Base-by-base conservation (phyloP, 306 rosid genomes). In the Pyrus pyrifolia region DNA sequence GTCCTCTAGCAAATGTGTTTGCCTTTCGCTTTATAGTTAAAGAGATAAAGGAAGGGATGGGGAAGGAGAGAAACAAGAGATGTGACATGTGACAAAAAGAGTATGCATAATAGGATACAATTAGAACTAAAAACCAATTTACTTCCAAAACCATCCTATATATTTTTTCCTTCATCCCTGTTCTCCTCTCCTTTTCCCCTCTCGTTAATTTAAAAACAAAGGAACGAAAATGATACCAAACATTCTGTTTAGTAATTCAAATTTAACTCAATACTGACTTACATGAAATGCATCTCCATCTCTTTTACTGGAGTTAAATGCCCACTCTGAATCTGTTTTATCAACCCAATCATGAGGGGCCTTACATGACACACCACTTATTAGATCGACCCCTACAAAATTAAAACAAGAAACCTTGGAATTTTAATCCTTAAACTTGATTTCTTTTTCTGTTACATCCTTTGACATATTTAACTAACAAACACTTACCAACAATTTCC, bases 311-410 rank as follows among this genome's bases (percentile, higher is more conserved):
- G 87, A 46, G 53, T 73, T 88, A 80, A 95, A 92, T 9, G 79
- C 90, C 97, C 97, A 95, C 31, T 88, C 92, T 25, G 81, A 76
- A 71, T 75, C 61, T 51, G 97, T 89, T 85, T 83, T 85, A 80
- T 92, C 90, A 73, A 91, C 83, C 97, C 99, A 95, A 71, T 87
- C 93, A 81, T 83, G 76, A 22, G 99, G 99, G 66, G 87, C 57
- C 82, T 88, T 82, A 87, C 98, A 96, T 3, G 99, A 85, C 38
- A 92, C 99, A 29, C 97, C 98, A 79, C 98, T 96, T 77, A 96
- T 91, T 69, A 96, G 88, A 89, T 96, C 99, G 59, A 90, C 65
- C 68, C 98, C 98, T 92, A 81, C 82, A 86, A 67, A 77, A 15
- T 67, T 9, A 74, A 85, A 82, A 40, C 53, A 79, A 72, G 18